A percentile compares a stretch with the other conserved stretches of the same genome.
phyloP scores from a whole-genome alignment of 805 yeast genomes.

The Starmerella powellii region DNA sequence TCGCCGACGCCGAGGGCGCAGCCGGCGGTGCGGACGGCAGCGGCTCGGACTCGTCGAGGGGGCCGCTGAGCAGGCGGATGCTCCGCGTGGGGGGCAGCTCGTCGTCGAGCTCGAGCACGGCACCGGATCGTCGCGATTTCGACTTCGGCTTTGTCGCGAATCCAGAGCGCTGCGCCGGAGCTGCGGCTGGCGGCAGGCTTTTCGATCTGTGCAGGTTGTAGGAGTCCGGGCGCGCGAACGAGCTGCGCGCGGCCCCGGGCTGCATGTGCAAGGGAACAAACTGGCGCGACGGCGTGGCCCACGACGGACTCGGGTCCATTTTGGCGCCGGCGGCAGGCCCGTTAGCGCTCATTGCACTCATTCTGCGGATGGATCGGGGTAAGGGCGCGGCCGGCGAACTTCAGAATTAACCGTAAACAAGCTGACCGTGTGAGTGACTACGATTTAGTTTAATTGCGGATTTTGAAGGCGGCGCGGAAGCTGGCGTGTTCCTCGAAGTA shows the following conservation, averaged over 20 bases:
- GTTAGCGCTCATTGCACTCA: background rate
- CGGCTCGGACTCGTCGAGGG: background rate
- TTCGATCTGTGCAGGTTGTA: constrained; percentile 1
- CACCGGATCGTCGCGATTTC: constrained; percentile 5
- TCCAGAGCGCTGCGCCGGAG: constrained; percentile 7
- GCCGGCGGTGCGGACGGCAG: background rate
- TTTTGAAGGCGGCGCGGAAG: too few relatives aligned
- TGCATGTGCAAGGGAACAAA: constrained; percentile 22
- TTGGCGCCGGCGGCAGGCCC: background rate
- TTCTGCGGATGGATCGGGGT: background rate
- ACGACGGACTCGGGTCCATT: constrained; percentile 8
- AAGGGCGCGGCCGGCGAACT: background rate
- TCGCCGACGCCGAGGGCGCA: background rate
- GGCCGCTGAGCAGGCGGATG: constrained; percentile 10
- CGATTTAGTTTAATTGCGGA: too few relatives aligned
- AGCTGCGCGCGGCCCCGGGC: constrained; percentile 19
- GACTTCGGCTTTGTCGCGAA: constrained; percentile 15
- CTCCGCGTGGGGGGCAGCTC: constrained; percentile 19
- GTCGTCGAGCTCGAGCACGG: constrained; percentile 8
- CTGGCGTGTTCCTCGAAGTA: too few relatives aligned
- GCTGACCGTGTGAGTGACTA: too few relatives aligned
- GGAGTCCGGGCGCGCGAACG: constrained; percentile 20
- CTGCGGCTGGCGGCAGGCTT: background rate
- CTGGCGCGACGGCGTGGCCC: constrained; percentile 19
- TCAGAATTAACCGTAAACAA: too few relatives aligned